Evolutionary conservation across 192 early-diverging fungal species (phyloP), one percentile per base, ranked within the genome.

Genomic region (Cladochytrium replicatum): DNA sequence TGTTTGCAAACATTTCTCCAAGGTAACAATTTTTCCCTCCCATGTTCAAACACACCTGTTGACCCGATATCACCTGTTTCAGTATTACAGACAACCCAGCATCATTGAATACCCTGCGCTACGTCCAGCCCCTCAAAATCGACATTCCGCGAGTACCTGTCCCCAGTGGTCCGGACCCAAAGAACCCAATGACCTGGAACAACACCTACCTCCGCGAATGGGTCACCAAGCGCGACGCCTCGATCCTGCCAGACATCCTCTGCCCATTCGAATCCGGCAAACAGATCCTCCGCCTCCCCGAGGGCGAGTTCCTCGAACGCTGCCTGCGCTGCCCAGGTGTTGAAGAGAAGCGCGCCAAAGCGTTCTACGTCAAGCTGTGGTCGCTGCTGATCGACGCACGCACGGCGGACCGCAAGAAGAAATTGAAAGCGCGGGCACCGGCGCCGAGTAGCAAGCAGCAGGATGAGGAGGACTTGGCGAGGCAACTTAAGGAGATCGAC

Each of bases 61-160:
- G n/a, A n/a, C n/a, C 17, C 17, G 9, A 7, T 13, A 17, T 48
- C 9, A n/a, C n/a, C n/a, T n/a, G 50, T 7, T 43, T 22, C 34
- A 60, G 45, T 34, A 32, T 60, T 25, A 23, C 64, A 21, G 71
- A 73, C 48, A 46, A 49, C 6, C 19, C 54, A 8, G 60, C 65
- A 32, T 51, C 71, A 21, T 26, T 68, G 43, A 73, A 68, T 53
- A 73, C 71, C 5, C 43, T 68, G 27, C 50, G 68, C 0, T 73
- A 68, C 52, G 38, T 68, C 41, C 41, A 30, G 2, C 52, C 63
- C 11, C 53, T 73, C 23, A 57, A 62, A n/a, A 55, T 72, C 46
- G 11, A 46, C 1, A n/a, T n/a, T n/a, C n/a, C n/a, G n/a, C n/a
- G n/a, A n/a, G 50, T 53, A 9, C 50, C 60, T 19, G n/a, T n/a